Base-by-base conservation (phyloP, 106 monocot genomes). In the Posidonia australis region DNA sequence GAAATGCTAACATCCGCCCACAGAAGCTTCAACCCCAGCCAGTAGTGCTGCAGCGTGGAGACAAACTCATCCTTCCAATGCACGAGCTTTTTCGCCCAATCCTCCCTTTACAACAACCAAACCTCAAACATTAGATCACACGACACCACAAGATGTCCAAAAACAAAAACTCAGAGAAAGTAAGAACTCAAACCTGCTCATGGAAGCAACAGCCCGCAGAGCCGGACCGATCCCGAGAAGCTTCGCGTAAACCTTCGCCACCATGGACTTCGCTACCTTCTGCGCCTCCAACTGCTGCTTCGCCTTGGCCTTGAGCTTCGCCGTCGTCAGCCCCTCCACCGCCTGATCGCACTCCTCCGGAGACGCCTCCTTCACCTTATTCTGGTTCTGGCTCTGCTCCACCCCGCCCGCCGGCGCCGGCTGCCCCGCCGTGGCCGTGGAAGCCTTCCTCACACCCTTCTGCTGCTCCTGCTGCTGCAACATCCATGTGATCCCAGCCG, bases 261-360 rank as follows among this genome's bases (percentile, higher is more conserved):
- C 26, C 41, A 80, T 20, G 18, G 81, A 77, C 65, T 81, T 80
- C 32, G 46, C 64, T 48, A 29, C 44, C 59, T 85, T 87, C 23
- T 71, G 84, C 53, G 80, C 30, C 54, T 85, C 94, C 48, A 72
- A 66, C 59, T 77, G 57, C 67, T 77, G 70, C 65, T 96, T 96
- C 6, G 86, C 87, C 68, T 90, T 96, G 1, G 86, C 90, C 74
- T 96, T 90, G 9, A 87, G 90, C 73, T 87, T 96, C 51, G 90
- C 87, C 46, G 76, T 84, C 69, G 82, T 96, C 55, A 96, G 67
- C 31, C 84, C 96, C 80, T 96, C 96, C 20, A 96, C 96, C 9
- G 96, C 96, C 76, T 87, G 84, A 84, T 96, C 96, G 68, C 96
- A 96, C 55, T 96, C 96, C 79, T 96, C 90, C n/a, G 96, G 84